Conservation (phyloP, 2,329 filamentous ascomycete genomes). For the Bipolaris sorokiniana region DNA sequence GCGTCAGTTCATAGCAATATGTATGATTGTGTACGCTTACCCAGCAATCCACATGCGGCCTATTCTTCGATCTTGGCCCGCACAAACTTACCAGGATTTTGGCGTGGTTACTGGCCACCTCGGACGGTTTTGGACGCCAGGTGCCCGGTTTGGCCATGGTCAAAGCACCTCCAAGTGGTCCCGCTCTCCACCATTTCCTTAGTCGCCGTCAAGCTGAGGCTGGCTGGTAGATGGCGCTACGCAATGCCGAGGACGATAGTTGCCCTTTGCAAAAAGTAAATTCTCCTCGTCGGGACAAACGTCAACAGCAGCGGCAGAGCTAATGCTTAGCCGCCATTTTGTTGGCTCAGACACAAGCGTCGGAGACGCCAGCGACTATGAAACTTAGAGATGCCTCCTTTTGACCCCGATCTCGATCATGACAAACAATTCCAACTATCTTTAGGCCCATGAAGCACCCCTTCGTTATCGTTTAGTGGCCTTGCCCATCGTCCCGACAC, state of each 20-base stretch:
- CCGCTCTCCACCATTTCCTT: constrained; percentile 2
- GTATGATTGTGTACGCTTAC: not conserved
- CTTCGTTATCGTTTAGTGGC: constrained; percentile 6
- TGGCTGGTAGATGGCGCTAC: constrained; percentile 10
- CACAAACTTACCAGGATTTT: constrained; percentile 3
- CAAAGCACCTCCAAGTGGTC: not conserved
- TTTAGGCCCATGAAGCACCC: constrained; percentile 6
- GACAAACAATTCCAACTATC: constrained; percentile 1
- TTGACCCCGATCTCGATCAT: constrained; percentile 2
- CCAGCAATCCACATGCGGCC: not conserved
- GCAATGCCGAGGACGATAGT: constrained; percentile 6
- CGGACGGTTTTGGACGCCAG: constrained; percentile 2
- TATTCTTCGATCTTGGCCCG: constrained; percentile 1
- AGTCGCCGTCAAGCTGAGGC: constrained; percentile 6
- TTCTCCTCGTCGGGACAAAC: constrained; percentile 12
- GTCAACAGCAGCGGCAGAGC: constrained; percentile 10
- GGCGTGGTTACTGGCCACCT: not conserved
- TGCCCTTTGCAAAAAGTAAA: constrained; percentile 5
- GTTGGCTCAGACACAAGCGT: constrained; percentile 11
- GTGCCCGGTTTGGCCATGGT: constrained; percentile 5
- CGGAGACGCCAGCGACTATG: constrained; percentile 2
- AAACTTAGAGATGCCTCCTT: constrained; percentile 3
- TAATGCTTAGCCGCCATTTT: constrained; percentile 3
- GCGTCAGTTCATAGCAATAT: not conserved
- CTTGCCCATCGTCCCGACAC: constrained; percentile 7